A percentile compares a stretch with the other conserved stretches of the same genome.
These are phyloP conservation scores for Aeschynomene evenia DNA, from an alignment of 306 rosid species.

Conservation along the genomic window DNA sequence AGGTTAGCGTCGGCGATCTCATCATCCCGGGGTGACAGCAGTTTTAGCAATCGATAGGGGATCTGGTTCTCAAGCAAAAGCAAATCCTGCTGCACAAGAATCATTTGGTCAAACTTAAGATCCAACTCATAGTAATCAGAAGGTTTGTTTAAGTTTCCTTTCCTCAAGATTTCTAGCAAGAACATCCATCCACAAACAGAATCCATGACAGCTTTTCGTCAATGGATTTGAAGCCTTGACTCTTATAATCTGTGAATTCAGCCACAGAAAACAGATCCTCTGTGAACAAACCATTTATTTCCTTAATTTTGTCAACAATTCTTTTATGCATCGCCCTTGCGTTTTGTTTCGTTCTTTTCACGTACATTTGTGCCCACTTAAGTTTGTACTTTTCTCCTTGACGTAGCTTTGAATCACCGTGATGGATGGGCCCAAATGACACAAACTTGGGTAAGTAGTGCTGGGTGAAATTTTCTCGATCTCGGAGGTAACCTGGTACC, in stretches of 20 bases:
- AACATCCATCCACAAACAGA: neutral
- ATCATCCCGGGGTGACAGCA: neutral
- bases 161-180: neutral
- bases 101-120: neutral
- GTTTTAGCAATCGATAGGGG: slow-evolving; percentile 1
- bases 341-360: neutral
- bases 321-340: neutral
- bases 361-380: neutral
- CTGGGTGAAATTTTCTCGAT: neutral
- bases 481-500: neutral
- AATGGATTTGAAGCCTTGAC: neutral
- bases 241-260: neutral
- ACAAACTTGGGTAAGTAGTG: neutral
- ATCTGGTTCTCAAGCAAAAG: slow-evolving; percentile 22
- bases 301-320: neutral
- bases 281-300: neutral
- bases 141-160: neutral
- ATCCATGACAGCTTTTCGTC: neutral
- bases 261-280: neutral
- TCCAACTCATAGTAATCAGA: neutral
- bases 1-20: neutral
- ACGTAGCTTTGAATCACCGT: neutral
- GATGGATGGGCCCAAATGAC: slow-evolving; percentile 8
- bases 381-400: slow-evolving; percentile 3
- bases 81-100: neutral